phyloP scores from a whole-genome alignment of 148 eudicot genomes.

The Fagopyrum tataricum region DNA sequence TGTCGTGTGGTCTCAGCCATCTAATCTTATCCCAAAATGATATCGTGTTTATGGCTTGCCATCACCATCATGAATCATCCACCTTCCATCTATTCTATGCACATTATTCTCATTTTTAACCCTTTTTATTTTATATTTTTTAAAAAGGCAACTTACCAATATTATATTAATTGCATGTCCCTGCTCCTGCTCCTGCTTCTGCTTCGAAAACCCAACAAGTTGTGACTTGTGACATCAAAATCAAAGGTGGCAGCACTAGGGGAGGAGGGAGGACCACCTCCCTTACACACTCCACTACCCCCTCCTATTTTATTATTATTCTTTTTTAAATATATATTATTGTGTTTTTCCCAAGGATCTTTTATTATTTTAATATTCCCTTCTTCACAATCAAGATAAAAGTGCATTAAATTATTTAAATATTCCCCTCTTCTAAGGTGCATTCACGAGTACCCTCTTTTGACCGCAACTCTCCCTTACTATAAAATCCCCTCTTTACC shows the following conservation, averaged over 20 bases:
- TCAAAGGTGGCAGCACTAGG: constrained; percentile 3
- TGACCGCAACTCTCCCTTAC: not conserved
- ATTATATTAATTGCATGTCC: not conserved
- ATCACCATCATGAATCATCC: not conserved
- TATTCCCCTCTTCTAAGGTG: not conserved
- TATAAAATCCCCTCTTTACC: not conserved
- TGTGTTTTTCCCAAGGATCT: no score
- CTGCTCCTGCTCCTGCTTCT: constrained; percentile 2
- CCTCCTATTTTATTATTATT: not conserved
- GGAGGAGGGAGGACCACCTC: constrained; percentile 2
- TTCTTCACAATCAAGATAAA: no score
- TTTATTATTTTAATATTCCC: no score
- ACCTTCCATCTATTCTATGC: not conserved
- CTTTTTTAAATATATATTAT: not conserved
- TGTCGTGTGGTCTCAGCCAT: no score
- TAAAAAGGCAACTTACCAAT: not conserved
- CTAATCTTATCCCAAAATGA: no score
- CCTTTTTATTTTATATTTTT: no score
- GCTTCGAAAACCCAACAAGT: not conserved
- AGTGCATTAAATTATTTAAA: no score
- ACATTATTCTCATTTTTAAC: not conserved
- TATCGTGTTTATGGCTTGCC: not conserved
- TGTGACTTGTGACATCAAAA: not conserved
- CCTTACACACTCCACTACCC: not conserved
- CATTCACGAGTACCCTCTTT: not conserved